Evolutionary conservation across 768 basidiomycete species (phyloP), one percentile per base, ranked within the genome.

Genomic region (Boletus sensibilis): DNA sequence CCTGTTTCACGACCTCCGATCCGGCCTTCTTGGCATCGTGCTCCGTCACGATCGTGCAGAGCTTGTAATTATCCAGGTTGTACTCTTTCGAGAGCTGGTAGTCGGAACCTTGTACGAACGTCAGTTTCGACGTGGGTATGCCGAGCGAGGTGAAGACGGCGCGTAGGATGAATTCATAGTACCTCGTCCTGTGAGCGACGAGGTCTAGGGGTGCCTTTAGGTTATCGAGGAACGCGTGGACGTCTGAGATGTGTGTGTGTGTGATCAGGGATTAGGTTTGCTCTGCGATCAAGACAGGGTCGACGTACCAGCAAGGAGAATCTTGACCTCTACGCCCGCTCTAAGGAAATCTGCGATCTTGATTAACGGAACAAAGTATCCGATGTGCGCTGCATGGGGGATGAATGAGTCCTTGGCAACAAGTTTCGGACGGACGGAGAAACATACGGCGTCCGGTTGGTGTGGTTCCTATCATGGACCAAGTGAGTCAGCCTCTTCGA

Each of bases 11-110:
- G 53, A 98, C 97, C 71, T 98, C 97, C 2, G 97, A 95, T 6
- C 97, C 97, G 0, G 97, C 97, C 73, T 97, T 97, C 72, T 96
- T 96, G 25, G 96, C 94, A 63, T 98, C 97, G 72, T 96, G 94
- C 64, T 98, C 93, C 2, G 92, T 85, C 20, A 96, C 94, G 56
- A 85, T 87, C n/a, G 95, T 85, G 64, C 88, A 91, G 47, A 98
- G 82, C 64, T 82, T 82, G 84, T 94, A 98, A 68, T 95, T 91
- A 75, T 98, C 97, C 66, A 98, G 79, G 64, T 87, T 97, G 80
- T 96, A 99, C 61, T 96, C 94, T 38, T 78, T 81, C 0, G 87
- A 85, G 56, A 98, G 84, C 69, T 99, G 95, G 84, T 95, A 95
- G 59, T 88, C 87, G 2, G 94, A 93, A 13, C 97, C 97, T 64